Evolutionary conservation across 1,284 basidiomycete species (phyloP).

Genomic region (Stygiomarasmius scandens): DNA sequence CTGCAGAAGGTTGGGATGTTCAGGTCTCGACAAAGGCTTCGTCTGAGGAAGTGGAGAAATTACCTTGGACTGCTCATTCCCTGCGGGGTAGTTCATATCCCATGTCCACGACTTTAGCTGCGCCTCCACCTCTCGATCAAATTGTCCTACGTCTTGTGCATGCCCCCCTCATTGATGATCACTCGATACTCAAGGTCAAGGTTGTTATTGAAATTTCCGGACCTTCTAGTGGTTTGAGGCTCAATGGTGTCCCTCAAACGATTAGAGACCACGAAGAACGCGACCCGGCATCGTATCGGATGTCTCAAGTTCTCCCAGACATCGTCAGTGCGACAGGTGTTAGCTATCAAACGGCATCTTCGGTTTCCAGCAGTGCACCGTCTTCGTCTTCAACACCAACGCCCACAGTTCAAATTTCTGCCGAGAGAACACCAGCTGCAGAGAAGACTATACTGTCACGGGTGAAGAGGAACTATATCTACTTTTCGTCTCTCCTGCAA

Average conservation of each 20-base stretch:
- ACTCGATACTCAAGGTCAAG: conserved; percentile 79
- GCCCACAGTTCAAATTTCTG: conserved; percentile 38
- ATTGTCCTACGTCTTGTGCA: conserved; percentile 74
- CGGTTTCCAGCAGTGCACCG: conserved; percentile 36
- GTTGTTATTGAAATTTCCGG: conserved; percentile 82
- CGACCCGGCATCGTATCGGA: conserved; percentile 59
- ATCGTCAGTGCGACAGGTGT: conserved; percentile 69
- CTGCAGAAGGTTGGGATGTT: conserved; percentile 89
- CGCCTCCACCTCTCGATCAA: conserved; percentile 51
- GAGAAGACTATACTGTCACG: conserved; percentile 83
- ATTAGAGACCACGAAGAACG: conserved; percentile 69
- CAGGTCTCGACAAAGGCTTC: conserved; percentile 73
- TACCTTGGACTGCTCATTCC: conserved; percentile 78
- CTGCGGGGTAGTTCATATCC: conserved; percentile 47
- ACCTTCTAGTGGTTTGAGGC: conserved; percentile 70
- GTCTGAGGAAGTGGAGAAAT: conserved; percentile 68
- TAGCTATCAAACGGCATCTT: conserved; percentile 66
- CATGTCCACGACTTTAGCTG: conserved; percentile 33
- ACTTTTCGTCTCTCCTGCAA: conserved; percentile 96
- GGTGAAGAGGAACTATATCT: conserved; percentile 94
- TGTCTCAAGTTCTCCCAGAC: conserved; percentile 66
- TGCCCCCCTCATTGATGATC: conserved; percentile 68
- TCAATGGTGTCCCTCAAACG: conserved; percentile 82
- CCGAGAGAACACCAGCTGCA: conserved; percentile 63
- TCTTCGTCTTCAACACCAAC: conserved; percentile 35